Conservation (phyloP, 257 asterid genomes). For the Leonotis leonurus region DNA sequence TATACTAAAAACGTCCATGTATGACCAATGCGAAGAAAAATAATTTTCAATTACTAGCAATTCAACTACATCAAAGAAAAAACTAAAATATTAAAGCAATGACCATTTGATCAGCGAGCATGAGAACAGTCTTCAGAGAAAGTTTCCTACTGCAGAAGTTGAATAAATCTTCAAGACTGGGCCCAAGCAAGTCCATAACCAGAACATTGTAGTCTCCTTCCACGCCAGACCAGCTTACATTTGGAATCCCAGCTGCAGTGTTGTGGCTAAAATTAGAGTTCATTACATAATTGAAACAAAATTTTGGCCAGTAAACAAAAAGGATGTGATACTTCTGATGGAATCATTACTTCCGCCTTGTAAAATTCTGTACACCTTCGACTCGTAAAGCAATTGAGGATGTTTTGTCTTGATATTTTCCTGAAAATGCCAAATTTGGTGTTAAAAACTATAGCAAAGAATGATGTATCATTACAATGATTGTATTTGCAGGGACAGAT, state of each 20-base stretch:
- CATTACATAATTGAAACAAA: conserved; percentile 1
- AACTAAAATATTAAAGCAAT: conserved; percentile 13
- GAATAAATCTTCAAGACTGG: conserved; percentile 97
- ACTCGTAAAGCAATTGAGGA: conserved; percentile 91
- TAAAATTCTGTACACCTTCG: conserved; percentile 82
- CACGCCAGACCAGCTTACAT: conserved; percentile 90
- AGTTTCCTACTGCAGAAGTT: conserved; percentile 92
- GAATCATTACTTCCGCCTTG: conserved; percentile 91
- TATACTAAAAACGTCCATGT: not conserved
- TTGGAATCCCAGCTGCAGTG: conserved; percentile 87
- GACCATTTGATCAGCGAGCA: conserved; percentile 99
- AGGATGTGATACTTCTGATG: not conserved
- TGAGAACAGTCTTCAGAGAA: conserved; percentile 92
- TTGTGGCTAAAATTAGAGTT: conserved; percentile 15
- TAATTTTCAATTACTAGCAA: conserved; percentile 1
- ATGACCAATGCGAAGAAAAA: conserved; percentile 1
- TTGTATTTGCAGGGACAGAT: not conserved
- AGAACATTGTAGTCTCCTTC: conserved; percentile 96
- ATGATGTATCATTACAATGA: not conserved
- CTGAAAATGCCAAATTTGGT: conserved; percentile 29
- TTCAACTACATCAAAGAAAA: not conserved
- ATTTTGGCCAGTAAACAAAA: conserved; percentile 6
- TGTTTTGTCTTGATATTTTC: conserved; percentile 94
- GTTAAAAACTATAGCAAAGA: conserved; percentile 10
- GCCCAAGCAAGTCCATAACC: conserved; percentile 99